Base-by-base conservation (phyloP, 345 rosid species). In the Physaria fendleri region DNA sequence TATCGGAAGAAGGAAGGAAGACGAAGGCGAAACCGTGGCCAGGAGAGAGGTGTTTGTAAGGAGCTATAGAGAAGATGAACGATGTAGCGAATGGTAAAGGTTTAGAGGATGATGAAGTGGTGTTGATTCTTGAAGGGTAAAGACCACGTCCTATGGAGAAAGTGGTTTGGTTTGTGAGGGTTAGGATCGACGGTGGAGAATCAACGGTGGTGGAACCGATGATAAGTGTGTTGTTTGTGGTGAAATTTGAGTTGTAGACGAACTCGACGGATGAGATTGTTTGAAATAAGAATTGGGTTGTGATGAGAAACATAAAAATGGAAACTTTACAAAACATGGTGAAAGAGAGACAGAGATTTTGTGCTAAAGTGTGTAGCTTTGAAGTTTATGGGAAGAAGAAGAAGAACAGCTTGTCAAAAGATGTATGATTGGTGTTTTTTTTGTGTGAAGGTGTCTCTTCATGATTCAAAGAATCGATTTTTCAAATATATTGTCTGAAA, bases 11-110 rank as follows among this genome's bases (percentile, higher is more conserved):
- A 2, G 87, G 89, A 12, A 78, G 71, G 30, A 82, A 87, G 51
- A 83, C 47, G 32, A 90, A 80, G 37, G 81, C 95, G 0, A 85
- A 8, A 23, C 95, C 94, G 27, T 87, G 95, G 0, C 94, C 89
- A 0, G 89, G 74, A 1, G 71, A 84, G 16, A 47, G 61, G 23
- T 59, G 42, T 45, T 28, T 29, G 71, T 68, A 83, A 4, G 87
- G 91, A 42, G 91, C 71, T 64, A 83, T 73, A 46, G 94, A 76
- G 65, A 90, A 87, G 65, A 82, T 78, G 58, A 87, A 87, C 3
- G 95, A 82, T 15, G 95, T 79, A 1, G 89, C 85, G 49, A 87
- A 82, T 0, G 85, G 82, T 0, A 78, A 80, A n/a, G 41, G 32
- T 8, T 77, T 69, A 5, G 72, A 43, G 9, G 64, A 77, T n/a